These are phyloP conservation scores for Blastobotrys terrestris DNA, from an alignment of 805 yeast species.

Conservation along the genomic window DNA sequence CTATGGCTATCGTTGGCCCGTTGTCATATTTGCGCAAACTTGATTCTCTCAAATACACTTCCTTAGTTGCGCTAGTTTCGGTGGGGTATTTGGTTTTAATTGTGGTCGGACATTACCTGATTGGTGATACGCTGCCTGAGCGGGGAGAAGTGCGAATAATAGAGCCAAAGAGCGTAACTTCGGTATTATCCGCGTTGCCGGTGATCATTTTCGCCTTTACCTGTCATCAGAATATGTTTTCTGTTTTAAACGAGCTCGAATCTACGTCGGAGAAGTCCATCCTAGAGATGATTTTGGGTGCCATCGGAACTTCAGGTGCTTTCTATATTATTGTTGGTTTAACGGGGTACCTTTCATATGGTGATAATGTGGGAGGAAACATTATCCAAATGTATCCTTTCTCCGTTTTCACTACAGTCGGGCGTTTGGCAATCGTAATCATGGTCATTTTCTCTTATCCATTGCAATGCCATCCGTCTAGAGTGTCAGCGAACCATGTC, in stretches of 20 bases:
- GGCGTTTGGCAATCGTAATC: conserved; percentile 72
- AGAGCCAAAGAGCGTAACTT: conserved; percentile 37
- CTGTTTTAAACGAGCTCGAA: conserved; percentile 73
- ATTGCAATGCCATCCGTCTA: conserved; percentile 83
- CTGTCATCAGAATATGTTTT: conserved; percentile 92
- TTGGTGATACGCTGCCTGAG: conserved; percentile 46
- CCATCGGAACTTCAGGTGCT: conserved; percentile 53
- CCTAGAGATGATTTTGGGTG: conserved; percentile 41
- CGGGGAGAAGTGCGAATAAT: conserved; percentile 47
- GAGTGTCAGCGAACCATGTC: conserved; percentile 74
- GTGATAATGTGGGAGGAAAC: conserved; percentile 71
- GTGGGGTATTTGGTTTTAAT: conserved; percentile 70
- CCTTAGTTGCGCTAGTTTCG: conserved; percentile 73
- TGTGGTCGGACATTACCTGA: conserved; percentile 64
- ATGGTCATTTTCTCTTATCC: conserved; percentile 84
- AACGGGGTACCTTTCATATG: conserved; percentile 82
- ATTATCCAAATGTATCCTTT: conserved; percentile 71
- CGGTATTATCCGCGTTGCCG: conserved; percentile 72
- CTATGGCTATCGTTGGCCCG: conserved; percentile 41
- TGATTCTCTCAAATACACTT: conserved; percentile 80
- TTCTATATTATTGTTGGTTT: conserved; percentile 71
- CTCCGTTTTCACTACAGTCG: conserved; percentile 62
- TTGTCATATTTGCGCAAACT: conserved; percentile 68
- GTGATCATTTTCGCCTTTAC: conserved; percentile 91
- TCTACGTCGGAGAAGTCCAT: conserved; percentile 46